Conservation (phyloP, 495 filamentous ascomycete species). For the Xylaria acuta region DNA sequence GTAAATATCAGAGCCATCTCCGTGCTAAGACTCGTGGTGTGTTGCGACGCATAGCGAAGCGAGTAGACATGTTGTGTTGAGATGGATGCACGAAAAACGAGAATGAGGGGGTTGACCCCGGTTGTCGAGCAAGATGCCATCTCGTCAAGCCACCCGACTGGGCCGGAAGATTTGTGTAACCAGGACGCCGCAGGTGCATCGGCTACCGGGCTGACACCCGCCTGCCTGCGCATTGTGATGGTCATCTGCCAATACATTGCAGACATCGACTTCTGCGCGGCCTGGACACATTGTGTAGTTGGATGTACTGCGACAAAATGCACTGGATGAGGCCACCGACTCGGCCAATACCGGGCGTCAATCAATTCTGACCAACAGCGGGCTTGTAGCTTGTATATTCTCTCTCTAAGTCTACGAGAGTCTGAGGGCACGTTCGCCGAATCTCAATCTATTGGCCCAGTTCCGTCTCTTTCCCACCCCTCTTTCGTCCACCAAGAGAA, state of each 20-base stretch:
- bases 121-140: neutral
- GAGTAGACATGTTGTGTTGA: neutral
- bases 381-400: slow-evolving; percentile 20
- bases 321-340: neutral
- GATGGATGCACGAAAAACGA: neutral
- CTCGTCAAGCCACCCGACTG: slow-evolving; percentile 28
- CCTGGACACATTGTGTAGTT: neutral
- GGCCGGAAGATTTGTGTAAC: slow-evolving; percentile 23
- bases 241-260: neutral
- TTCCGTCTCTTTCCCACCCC: neutral
- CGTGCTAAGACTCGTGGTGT: neutral
- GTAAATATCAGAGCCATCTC: neutral
- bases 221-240: neutral
- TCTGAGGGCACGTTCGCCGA: slow-evolving; percentile 13
- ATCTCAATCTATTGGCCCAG: slow-evolving; percentile 23
- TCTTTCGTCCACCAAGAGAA: neutral
- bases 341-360: neutral
- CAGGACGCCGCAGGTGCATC: slow-evolving; percentile 9
- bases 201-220: neutral
- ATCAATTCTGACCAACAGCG: slow-evolving; percentile 2
- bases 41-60: neutral
- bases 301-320: neutral
- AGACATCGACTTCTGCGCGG: neutral
- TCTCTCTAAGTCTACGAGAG: slow-evolving; percentile 20
- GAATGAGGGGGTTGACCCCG: neutral